Percentiles rank a stretch among this genome's conserved stretches.
Conservation (phyloP, 345 rosid species). For the Sisymbrium altissimum region DNA sequence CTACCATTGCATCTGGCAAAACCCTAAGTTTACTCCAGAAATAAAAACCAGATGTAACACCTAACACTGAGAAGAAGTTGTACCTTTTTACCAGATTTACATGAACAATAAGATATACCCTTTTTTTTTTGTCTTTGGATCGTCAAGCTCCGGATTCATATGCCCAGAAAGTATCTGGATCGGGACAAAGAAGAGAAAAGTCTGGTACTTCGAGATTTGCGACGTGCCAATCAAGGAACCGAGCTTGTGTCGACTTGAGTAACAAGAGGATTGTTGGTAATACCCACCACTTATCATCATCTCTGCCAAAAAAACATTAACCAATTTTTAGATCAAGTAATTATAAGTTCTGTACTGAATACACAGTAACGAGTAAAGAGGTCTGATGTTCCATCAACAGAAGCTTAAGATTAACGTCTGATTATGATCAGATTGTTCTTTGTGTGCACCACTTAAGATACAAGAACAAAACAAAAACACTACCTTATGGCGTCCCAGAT, state of each 20-base stretch:
- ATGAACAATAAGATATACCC: slow-evolving; percentile 10
- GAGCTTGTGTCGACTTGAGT: slow-evolving; percentile 77
- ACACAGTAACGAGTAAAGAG: not conserved
- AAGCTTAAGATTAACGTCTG: not conserved
- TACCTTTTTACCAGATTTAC: slow-evolving; percentile 25
- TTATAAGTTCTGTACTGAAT: not conserved
- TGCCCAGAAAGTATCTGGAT: slow-evolving; percentile 93
- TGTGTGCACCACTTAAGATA: not conserved
- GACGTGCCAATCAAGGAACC: slow-evolving; percentile 82
- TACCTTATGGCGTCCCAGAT: slow-evolving; percentile 61
- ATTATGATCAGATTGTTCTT: not conserved
- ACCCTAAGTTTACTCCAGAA: not conserved
- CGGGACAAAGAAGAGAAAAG: slow-evolving; percentile 72
- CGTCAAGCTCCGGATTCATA: slow-evolving; percentile 66
- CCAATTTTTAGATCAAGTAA: not conserved
- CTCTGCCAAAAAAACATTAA: slow-evolving; percentile 41
- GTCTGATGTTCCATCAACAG: not conserved
- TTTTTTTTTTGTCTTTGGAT: not conserved
- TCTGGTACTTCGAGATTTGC: slow-evolving; percentile 90
- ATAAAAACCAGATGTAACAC: not conserved
- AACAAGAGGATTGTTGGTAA: slow-evolving; percentile 68
- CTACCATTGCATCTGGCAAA: slow-evolving; percentile 16
- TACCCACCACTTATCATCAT: slow-evolving; percentile 91
- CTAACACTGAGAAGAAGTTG: not conserved
- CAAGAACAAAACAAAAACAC: not conserved